Evolutionary conservation across 73 alveolate species (phyloP).

Genomic region (Durusdinium trenchii): DNA sequence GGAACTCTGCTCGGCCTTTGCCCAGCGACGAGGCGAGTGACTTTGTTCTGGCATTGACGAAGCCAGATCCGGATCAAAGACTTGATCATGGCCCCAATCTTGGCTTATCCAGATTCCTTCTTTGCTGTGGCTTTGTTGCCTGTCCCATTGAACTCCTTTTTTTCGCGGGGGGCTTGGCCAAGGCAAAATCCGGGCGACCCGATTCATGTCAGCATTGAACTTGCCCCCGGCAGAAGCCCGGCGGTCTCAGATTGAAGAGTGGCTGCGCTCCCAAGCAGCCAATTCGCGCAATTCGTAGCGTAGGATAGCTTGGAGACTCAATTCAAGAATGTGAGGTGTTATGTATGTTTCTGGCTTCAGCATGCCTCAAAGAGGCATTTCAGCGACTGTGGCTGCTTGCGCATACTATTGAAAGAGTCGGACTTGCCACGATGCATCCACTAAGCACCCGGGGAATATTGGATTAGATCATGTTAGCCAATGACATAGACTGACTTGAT

Average conservation of each 20-base stretch:
- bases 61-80: constrained; percentile 79
- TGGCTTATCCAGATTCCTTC: not conserved
- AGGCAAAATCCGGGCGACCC: constrained; percentile 70
- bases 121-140: not conserved
- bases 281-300: not conserved
- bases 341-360: not conserved
- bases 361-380: constrained; percentile 54
- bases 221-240: constrained; percentile 91
- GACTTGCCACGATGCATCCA: not conserved
- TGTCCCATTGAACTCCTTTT: not conserved
- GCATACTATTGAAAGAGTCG: too few species aligned
- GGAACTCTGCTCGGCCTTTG: constrained; percentile 30
- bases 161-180: not conserved
- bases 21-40: constrained; percentile 60
- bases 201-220: constrained; percentile 52
- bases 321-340: not conserved
- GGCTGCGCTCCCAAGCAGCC: constrained; percentile 51
- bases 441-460: not conserved
- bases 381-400: too few species aligned
- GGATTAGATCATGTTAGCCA: not conserved
- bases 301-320: not conserved
- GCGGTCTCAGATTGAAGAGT: constrained; percentile 82
- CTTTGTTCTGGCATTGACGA: constrained; percentile 48
- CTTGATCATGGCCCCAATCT: constrained; percentile 26
- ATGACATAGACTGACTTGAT: not conserved